Percentiles rank a stretch among this genome's conserved stretches.
phyloP scores from a whole-genome alignment of 331 rosid genomes.

The Saraca asoca region DNA sequence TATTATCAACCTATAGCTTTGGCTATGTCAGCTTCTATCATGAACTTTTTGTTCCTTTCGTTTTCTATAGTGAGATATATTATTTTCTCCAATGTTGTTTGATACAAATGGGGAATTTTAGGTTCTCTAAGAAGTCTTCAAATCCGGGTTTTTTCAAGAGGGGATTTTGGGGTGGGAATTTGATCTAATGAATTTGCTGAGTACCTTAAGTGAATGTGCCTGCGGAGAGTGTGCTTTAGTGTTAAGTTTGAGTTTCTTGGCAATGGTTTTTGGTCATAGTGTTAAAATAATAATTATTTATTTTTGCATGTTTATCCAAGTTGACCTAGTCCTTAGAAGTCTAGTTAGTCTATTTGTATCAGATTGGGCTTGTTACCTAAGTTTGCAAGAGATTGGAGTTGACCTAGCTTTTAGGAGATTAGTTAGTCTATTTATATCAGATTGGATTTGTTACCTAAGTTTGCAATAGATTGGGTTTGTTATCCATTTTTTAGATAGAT shows the following conservation, averaged over 20 bases:
- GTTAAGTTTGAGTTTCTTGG: constrained; percentile 51
- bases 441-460: no score
- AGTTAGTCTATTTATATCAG: no score
- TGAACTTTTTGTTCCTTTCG: constrained; percentile 45
- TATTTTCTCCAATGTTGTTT: constrained; percentile 43
- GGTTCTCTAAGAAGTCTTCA: constrained; percentile 51
- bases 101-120: background rate
- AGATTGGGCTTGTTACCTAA: no score
- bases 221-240: constrained; percentile 72
- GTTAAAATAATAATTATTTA: no score
- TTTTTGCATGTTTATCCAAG: no score
- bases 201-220: constrained; percentile 72
- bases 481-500: no score
- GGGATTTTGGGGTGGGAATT: constrained; percentile 43
- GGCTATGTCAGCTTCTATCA: constrained; percentile 61
- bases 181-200: constrained; percentile 43
- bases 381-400: no score
- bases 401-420: no score
- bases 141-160: constrained; percentile 41
- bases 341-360: no score
- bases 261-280: no score
- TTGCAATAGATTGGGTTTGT: no score
- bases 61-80: constrained; percentile 39
- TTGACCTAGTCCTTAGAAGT: no score
- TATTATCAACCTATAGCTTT: constrained; percentile 46